A percentile compares a stretch with the other conserved stretches of the same genome.
phyloP scores from a whole-genome alignment of 2,329 filamentous ascomycete species.

The Calonectria honghensis region DNA sequence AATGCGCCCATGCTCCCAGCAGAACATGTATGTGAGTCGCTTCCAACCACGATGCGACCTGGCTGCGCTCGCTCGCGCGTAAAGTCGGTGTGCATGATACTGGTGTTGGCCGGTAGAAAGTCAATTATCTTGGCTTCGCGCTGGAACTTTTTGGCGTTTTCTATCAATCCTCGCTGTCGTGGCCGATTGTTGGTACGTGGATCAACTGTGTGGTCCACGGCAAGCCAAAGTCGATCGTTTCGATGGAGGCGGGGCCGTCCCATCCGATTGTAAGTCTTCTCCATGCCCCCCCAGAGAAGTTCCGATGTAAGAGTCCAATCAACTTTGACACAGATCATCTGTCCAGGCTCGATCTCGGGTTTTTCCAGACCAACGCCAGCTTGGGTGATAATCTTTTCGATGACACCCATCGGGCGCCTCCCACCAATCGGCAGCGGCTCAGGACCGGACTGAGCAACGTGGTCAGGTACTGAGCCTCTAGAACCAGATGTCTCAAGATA shows the following conservation, averaged over 20 bases:
- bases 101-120: neutral
- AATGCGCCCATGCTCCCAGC: constrained; percentile 7
- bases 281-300: constrained; percentile 11
- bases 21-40: constrained; percentile 5
- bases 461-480: too few relatives aligned
- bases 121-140: constrained; percentile 17
- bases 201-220: constrained; percentile 12
- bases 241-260: constrained; percentile 8
- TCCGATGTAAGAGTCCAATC: constrained; percentile 12
- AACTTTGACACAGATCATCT: constrained; percentile 17
- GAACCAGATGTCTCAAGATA: neutral
- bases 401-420: neutral
- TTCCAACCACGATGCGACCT: neutral
- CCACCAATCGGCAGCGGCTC: neutral
- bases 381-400: constrained; percentile 15
- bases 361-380: neutral
- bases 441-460: neutral
- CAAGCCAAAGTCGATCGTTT: constrained; percentile 9
- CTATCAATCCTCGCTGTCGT: constrained; percentile 6
- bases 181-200: constrained; percentile 2
- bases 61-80: constrained; percentile 5
- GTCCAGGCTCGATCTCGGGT: neutral
- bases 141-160: constrained; percentile 14
- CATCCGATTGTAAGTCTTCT: constrained; percentile 13
- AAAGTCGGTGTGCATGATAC: constrained; percentile 12